Evolutionary conservation across 306 rosid genomes (phyloP).

Genomic region (Vigna unguiculata): DNA sequence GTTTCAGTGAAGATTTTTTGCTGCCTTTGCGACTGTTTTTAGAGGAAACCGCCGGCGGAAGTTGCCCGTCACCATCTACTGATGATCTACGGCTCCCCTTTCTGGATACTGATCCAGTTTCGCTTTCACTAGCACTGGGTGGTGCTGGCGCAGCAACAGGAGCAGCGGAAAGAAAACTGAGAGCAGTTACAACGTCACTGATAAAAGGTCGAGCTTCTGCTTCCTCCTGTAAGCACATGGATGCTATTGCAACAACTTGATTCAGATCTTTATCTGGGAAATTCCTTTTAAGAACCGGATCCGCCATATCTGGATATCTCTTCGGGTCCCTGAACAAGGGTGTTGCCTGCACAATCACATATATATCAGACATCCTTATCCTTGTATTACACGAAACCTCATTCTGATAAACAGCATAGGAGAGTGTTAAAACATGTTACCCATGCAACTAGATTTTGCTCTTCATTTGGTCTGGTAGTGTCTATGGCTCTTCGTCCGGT

Average conservation of each 20-base stretch:
- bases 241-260: slow-evolving; percentile 86
- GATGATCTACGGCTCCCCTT: not conserved
- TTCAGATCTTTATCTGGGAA: slow-evolving; percentile 89
- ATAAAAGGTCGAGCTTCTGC: slow-evolving; percentile 83
- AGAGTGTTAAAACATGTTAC: slow-evolving; percentile 45
- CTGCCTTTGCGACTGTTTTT: slow-evolving; percentile 46
- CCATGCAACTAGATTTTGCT: slow-evolving; percentile 94
- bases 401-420: not conserved
- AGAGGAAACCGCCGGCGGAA: slow-evolving; percentile 7
- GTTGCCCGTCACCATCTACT: not conserved
- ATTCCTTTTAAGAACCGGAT: slow-evolving; percentile 58
- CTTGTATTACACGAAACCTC: not conserved
- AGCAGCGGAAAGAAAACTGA: slow-evolving; percentile 68
- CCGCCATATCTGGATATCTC: slow-evolving; percentile 82
- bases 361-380: not conserved
- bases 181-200: slow-evolving; percentile 73
- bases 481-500: slow-evolving; percentile 89
- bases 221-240: slow-evolving; percentile 96
- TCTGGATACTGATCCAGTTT: not conserved
- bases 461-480: slow-evolving; percentile 69
- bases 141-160: slow-evolving; percentile 42
- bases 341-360: slow-evolving; percentile 75
- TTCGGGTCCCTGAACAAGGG: slow-evolving; percentile 81
- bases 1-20: not conserved
- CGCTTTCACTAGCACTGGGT: slow-evolving; percentile 6